Evolutionary conservation across 2,329 filamentous ascomycete genomes (phyloP).

Genomic region (Ophiostoma triangulosporum): DNA sequence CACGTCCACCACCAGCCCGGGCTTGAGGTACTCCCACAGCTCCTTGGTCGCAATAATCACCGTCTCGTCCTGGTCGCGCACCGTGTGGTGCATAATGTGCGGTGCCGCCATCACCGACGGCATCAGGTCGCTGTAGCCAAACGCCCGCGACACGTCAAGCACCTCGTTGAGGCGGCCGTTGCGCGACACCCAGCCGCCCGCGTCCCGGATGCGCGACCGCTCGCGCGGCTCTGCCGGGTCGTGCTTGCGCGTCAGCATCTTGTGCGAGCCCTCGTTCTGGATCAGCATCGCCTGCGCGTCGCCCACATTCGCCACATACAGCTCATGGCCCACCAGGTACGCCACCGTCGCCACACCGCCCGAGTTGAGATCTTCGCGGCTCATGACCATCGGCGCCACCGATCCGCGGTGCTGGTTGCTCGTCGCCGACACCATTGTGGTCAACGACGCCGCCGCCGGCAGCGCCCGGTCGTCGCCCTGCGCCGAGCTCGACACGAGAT

Average conservation of each 20-base stretch:
- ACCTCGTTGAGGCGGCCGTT: constrained; percentile 88
- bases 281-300: constrained; percentile 94
- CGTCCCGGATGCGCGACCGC: constrained; percentile 79
- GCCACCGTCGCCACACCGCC: constrained; percentile 86
- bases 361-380: constrained; percentile 76
- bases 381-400: constrained; percentile 60
- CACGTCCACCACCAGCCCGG: constrained; percentile 83
- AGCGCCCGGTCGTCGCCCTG: constrained; percentile 41
- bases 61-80: constrained; percentile 85
- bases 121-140: constrained; percentile 87
- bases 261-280: constrained; percentile 71
- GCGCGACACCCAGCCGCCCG: constrained; percentile 88
- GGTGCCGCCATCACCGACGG: constrained; percentile 88
- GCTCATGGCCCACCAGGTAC: constrained; percentile 77
- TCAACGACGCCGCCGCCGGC: constrained; percentile 23
- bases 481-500: constrained; percentile 72
- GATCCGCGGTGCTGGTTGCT: constrained; percentile 47
- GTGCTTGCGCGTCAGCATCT: constrained; percentile 78
- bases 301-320: constrained; percentile 90
- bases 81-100: constrained; percentile 61
- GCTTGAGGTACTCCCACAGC: constrained; percentile 87
- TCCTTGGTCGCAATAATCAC: constrained; percentile 83
- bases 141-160: constrained; percentile 83
- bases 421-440: background rate
- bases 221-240: constrained; percentile 80